Conservation (phyloP, 2,329 filamentous ascomycete genomes). For the Coniochaeta ligniaria region DNA sequence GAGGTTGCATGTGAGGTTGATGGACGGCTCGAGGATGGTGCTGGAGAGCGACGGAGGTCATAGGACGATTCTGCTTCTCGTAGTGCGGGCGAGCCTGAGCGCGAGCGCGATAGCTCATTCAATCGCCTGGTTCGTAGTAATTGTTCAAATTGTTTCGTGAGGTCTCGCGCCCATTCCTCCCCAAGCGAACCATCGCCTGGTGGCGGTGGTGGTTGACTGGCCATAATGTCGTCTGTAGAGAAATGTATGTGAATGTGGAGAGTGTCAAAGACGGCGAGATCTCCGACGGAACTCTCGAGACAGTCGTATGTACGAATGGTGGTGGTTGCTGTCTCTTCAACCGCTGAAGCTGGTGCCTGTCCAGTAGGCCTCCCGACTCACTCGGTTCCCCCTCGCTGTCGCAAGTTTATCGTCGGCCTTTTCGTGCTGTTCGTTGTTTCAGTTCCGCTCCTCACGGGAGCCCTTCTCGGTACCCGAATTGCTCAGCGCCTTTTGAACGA, state of each 20-base stretch:
- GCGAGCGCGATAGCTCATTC: constrained; percentile 65
- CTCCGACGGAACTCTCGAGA: constrained; percentile 9
- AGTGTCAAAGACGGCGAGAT: constrained; percentile 5
- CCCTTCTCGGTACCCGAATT: neutral
- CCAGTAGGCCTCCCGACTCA: neutral
- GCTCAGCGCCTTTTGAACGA: neutral
- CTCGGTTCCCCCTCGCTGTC: neutral
- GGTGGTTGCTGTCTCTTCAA: neutral
- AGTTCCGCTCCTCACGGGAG: neutral
- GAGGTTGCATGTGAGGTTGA: constrained; percentile 31
- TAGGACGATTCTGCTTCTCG: constrained; percentile 42
- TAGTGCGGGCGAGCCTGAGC: constrained; percentile 17
- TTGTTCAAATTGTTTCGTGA: constrained; percentile 80
- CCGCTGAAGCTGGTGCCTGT: neutral
- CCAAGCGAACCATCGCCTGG: constrained; percentile 33
- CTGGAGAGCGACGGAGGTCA: constrained; percentile 34
- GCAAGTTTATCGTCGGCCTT: neutral
- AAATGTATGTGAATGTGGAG: constrained; percentile 5
- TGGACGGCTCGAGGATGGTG: constrained; percentile 33
- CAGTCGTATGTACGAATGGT: constrained; percentile 4
- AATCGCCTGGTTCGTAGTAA: constrained; percentile 80
- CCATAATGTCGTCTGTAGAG: constrained; percentile 19
- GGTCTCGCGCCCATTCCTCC: constrained; percentile 69
- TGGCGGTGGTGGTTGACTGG: constrained; percentile 4
- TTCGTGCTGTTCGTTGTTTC: neutral